Evolutionary conservation across 2,329 filamentous ascomycete genomes (phyloP).

Genomic region (Ascochyta koolunga): DNA sequence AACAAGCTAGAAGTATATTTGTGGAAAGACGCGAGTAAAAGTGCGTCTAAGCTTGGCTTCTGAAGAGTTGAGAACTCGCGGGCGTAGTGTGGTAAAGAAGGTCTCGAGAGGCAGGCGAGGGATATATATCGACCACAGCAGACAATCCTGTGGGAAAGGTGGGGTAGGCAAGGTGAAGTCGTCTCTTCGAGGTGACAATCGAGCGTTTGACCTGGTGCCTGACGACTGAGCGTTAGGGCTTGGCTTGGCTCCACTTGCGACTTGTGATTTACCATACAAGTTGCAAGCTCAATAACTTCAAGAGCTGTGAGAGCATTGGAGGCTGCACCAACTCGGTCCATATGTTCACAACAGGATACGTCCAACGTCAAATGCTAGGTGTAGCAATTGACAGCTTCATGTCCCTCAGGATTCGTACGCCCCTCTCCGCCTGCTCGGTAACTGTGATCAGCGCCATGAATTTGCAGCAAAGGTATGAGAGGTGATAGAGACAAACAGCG

Average conservation of each 20-base stretch:
- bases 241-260: conserved; percentile 3
- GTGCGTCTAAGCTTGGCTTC: neutral
- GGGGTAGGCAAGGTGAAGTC: conserved; percentile 24
- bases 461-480: neutral
- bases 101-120: conserved; percentile 37
- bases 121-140: conserved; percentile 19
- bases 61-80: neutral
- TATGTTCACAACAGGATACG: neutral
- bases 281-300: neutral
- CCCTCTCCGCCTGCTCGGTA: neutral
- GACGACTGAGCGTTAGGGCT: conserved; percentile 10
- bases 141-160: neutral
- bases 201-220: conserved; percentile 28
- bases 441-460: neutral
- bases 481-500: neutral
- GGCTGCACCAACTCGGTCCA: neutral
- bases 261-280: neutral
- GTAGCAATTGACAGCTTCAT: neutral
- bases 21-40: neutral
- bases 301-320: neutral
- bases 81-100: conserved; percentile 7
- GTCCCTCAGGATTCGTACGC: neutral
- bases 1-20: neutral
- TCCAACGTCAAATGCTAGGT: neutral
- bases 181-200: conserved; percentile 20